Evolutionary conservation across 116 monocot species (phyloP), one percentile per base, ranked within the genome.

Genomic region (Iris pallida): DNA sequence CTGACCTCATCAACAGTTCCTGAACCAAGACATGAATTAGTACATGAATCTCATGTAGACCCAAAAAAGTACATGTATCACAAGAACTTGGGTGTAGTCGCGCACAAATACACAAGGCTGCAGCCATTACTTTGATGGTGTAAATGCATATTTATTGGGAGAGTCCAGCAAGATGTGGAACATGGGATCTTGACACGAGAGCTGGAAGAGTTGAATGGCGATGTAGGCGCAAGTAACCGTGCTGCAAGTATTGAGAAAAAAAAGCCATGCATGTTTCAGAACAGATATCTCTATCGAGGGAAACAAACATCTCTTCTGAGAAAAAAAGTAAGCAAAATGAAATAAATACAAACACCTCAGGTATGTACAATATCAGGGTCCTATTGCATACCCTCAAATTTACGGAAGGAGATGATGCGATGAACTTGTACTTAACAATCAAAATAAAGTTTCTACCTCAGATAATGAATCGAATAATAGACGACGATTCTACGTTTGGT

Each of bases 181-280:
- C 11, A 64, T 55, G 46, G 79, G 70, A 64, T 84, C 73, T 53
- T 70, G 57, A 51, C 30, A 59, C 10, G 76, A 73, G 66, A 84
- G 58, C 45, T 61, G 56, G 59, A 70, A 79, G 44, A 88, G 84
- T 68, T 84, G 84, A 44, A 81, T 71, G 48, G 79, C 84, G 43
- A 84, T 81, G 79, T 84, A 88, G 41, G 73, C 79, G 16, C 81
- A 84, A 10, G 88, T 88, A 6, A 83, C 55, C 18, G 83, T 83
- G 75, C 88, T 88, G 57, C 30, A 54, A 65, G 58, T 16, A 54
- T 75, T 64, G 14, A 65, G 42, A 42, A 59, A 5, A 59, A 20
- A 42, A 46, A 16, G 8, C n/a, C 5, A 15, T 53, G 15, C 5
- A 15, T 53, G 15, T 55, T 11, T 12, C 30, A 41, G 30, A 16